phyloP scores from a whole-genome alignment of 192 early-diverging fungal genomes.

The Coemansia umbellata region DNA sequence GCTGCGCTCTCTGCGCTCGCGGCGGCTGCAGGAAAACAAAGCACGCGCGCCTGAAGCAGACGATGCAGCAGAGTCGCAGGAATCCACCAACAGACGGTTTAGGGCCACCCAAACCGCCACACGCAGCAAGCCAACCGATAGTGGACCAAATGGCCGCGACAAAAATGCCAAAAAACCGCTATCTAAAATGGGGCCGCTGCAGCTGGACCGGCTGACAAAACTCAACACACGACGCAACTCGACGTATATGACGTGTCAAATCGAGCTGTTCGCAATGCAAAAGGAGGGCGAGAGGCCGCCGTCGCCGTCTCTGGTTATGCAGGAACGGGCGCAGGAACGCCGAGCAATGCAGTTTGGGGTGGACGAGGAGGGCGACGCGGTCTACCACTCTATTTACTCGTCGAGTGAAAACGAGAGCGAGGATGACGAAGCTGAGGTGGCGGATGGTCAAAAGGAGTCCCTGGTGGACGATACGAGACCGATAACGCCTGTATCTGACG shows the following conservation, averaged over 20 bases:
- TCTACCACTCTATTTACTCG: conserved; percentile 24
- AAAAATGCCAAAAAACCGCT: conserved; percentile 2
- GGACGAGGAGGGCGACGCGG: not conserved
- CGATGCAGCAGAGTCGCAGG: not conserved
- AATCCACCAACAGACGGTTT: conserved; percentile 6
- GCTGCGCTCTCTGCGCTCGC: conserved; percentile 25
- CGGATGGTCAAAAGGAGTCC: not conserved
- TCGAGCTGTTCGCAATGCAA: conserved; percentile 18
- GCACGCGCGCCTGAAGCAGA: not conserved
- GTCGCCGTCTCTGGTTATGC: conserved; percentile 41
- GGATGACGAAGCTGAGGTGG: not conserved
- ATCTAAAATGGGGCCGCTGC: conserved; percentile 34
- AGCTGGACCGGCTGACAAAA: conserved; percentile 50
- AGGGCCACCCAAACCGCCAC: conserved; percentile 23
- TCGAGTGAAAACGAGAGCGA: not conserved
- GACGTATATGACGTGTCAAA: conserved; percentile 40
- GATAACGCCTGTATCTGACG: not conserved
- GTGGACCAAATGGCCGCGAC: not conserved
- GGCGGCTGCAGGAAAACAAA: conserved; percentile 7
- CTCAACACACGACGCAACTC: conserved; percentile 46
- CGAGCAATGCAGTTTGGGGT: not conserved
- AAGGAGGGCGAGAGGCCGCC: conserved; percentile 28
- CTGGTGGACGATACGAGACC: conserved; percentile 7
- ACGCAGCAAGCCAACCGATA: too few species aligned
- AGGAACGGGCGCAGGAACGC: conserved; percentile 22